Percentiles rank a stretch among this genome's conserved stretches.
Evolutionary conservation across 1,139 yeast species (phyloP).

Genomic region (Scheffersomyces titani): DNA sequence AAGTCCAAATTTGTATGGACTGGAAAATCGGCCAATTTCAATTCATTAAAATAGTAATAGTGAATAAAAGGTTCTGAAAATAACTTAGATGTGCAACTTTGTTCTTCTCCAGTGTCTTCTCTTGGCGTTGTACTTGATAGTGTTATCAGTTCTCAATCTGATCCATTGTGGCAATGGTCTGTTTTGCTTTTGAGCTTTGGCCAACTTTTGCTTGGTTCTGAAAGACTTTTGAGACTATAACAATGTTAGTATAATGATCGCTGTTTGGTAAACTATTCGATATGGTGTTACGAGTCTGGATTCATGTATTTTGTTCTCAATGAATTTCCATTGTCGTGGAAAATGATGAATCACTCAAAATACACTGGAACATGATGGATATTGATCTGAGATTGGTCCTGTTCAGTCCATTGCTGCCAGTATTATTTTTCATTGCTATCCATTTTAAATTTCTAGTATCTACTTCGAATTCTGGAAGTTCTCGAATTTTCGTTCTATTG

Average conservation of each 20-base stretch:
- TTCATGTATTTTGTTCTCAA: no score
- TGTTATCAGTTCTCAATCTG: constrained; percentile 98
- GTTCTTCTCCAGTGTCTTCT: constrained; percentile 99
- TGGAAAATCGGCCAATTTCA: not conserved
- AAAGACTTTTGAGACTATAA: constrained; percentile 91
- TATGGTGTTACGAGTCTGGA: not conserved
- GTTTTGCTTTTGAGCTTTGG: constrained; percentile 99
- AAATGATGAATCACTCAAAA: not conserved
- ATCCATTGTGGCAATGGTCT: constrained; percentile 99
- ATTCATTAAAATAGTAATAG: not conserved
- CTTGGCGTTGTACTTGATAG: constrained; percentile 98
- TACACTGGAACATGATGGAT: not conserved
- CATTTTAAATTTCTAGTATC: not conserved
- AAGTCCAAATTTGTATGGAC: not conserved
- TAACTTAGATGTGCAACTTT: constrained; percentile 90
- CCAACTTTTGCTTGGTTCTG: constrained; percentile 98
- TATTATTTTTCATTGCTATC: not conserved
- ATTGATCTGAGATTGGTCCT: not conserved
- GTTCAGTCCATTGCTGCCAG: not conserved
- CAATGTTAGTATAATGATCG: constrained; percentile 18
- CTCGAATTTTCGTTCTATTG: not conserved
- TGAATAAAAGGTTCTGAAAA: constrained; percentile 1
- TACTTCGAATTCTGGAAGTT: not conserved
- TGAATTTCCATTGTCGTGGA: not conserved
- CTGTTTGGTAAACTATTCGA: not conserved